Conservation (phyloP, 176 grass and related monocot species). For the Cymbopogon citratus region DNA sequence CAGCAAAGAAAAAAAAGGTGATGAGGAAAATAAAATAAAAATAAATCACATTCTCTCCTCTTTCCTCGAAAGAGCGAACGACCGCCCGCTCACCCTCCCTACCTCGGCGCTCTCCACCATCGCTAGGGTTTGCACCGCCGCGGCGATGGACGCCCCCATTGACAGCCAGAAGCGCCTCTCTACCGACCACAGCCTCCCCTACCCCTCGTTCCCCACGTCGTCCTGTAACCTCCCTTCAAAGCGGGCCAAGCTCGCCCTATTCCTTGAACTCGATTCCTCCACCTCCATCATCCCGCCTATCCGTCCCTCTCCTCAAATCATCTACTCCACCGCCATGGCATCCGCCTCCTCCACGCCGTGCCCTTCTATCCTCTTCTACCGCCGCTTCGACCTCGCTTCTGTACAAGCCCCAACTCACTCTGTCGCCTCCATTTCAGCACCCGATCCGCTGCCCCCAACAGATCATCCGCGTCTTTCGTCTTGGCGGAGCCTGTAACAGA, state of each 20-base stretch:
- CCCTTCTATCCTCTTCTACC: background rate
- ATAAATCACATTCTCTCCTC: background rate
- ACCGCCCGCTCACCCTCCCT: background rate
- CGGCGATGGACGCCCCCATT: constrained; percentile 64
- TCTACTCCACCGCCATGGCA: background rate
- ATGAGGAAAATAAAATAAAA: background rate
- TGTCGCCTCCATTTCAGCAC: constrained; percentile 9
- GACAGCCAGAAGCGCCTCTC: constrained; percentile 78
- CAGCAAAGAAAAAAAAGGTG: background rate
- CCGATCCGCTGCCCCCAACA: constrained; percentile 51
- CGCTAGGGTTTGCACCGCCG: constrained; percentile 45
- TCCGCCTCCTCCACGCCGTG: background rate
- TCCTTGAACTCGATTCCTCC: background rate
- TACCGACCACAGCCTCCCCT: constrained; percentile 29
- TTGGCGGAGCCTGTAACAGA: no score
- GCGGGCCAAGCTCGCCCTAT: constrained; percentile 9
- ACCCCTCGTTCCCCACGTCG: background rate
- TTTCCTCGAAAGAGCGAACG: background rate
- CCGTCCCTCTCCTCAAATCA: background rate
- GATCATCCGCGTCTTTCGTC: constrained; percentile 37
- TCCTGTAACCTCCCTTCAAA: constrained; percentile 18
- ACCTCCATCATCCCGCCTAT: background rate
- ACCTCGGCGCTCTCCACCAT: background rate
- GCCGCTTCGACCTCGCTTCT: background rate
- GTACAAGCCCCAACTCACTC: constrained; percentile 21